Evolutionary conservation across 108 stramenopile species (phyloP).

Genomic region (Fistulifera pelliculosa): DNA sequence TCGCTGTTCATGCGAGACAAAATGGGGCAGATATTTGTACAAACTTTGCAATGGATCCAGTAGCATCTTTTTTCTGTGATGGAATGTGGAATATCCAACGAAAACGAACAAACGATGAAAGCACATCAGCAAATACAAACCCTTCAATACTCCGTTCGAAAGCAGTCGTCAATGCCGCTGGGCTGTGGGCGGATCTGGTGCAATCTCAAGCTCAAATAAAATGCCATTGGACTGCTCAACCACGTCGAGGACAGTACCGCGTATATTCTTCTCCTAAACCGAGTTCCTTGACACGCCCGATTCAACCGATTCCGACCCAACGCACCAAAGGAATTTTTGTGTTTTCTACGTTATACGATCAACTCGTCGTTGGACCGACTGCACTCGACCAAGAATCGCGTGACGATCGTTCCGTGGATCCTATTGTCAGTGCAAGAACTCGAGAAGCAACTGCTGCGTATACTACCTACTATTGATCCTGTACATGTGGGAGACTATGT

Average conservation of each 20-base stretch:
- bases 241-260: slow-evolving; percentile 64
- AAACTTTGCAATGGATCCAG: slow-evolving; percentile 26
- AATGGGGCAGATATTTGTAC: slow-evolving; percentile 41
- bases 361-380: slow-evolving; percentile 80
- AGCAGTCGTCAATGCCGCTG: slow-evolving; percentile 53
- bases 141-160: slow-evolving; percentile 17
- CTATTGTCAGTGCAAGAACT: slow-evolving; percentile 32
- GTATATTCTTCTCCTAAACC: slow-evolving; percentile 34
- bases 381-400: slow-evolving; percentile 54
- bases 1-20: slow-evolving; percentile 53
- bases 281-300: slow-evolving; percentile 39
- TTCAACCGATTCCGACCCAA: slow-evolving; percentile 75
- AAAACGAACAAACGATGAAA: background rate
- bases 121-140: background rate
- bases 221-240: slow-evolving; percentile 20
- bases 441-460: slow-evolving; percentile 20
- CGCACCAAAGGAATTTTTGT: slow-evolving; percentile 74
- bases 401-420: slow-evolving; percentile 40
- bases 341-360: slow-evolving; percentile 63
- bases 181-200: slow-evolving; percentile 38
- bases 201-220: slow-evolving; percentile 5
- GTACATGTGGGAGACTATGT: slow-evolving; percentile 58
- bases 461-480: slow-evolving; percentile 26
- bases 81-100: slow-evolving; percentile 28
- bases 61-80: slow-evolving; percentile 16